Conservation (phyloP, 75 land plant species). For the Cupressus sempervirens region DNA sequence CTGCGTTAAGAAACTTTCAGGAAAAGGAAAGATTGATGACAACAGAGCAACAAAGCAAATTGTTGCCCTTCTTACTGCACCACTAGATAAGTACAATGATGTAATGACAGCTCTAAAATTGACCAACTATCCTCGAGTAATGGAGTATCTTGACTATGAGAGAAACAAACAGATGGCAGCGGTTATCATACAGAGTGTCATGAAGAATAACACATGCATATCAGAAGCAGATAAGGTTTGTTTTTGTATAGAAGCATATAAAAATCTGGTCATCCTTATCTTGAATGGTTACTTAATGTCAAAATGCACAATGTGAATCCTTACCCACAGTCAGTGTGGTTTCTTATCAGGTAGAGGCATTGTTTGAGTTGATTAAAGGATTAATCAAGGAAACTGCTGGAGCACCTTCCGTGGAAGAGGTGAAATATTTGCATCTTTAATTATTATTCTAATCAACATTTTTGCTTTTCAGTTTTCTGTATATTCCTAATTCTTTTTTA, state of each 20-base stretch:
- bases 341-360: conserved; percentile 79
- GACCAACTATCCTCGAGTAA: conserved; percentile 80
- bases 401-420: conserved; percentile 64
- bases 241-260: not conserved
- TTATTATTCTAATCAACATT: not conserved
- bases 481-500: not conserved
- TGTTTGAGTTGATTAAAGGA: conserved; percentile 88
- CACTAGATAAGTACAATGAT: conserved; percentile 93
- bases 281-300: not conserved
- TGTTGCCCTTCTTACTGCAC: conserved; percentile 91
- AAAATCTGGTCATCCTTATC: not conserved
- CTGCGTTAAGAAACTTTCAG: conserved; percentile 85
- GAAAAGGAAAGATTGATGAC: conserved; percentile 81
- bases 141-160: conserved; percentile 86
- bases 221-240: conserved; percentile 77
- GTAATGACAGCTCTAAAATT: conserved; percentile 75
- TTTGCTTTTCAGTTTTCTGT: not conserved
- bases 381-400: conserved; percentile 83
- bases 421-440: conserved; percentile 10
- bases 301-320: not conserved
- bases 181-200: conserved; percentile 84
- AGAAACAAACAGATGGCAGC: conserved; percentile 95
- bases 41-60: conserved; percentile 91
- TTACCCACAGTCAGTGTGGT: not conserved
- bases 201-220: conserved; percentile 81